Percentiles rank a stretch among this genome's conserved stretches.
Conservation (phyloP, 2,329 filamentous ascomycete genomes). For the Fusarium sp. region DNA sequence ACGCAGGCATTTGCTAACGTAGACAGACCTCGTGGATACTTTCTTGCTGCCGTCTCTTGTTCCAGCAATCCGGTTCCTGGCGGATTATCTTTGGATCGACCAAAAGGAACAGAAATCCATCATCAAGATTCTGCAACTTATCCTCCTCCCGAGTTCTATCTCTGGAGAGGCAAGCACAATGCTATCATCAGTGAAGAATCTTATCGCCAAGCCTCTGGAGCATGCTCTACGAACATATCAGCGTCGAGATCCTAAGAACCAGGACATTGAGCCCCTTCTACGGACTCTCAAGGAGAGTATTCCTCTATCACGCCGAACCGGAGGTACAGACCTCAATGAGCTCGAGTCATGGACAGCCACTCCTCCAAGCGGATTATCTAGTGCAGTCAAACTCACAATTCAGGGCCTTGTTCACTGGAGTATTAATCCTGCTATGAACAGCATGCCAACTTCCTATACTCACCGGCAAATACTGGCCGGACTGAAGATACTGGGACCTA, state of each 20-base stretch:
- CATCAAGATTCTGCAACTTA: conserved; percentile 77
- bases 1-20: conserved; percentile 22
- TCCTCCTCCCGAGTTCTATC: conserved; percentile 77
- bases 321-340: conserved; percentile 73
- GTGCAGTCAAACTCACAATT: conserved; percentile 70
- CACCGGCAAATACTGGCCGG: conserved; percentile 76
- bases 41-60: conserved; percentile 84
- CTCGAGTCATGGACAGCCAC: conserved; percentile 74
- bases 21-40: conserved; percentile 77
- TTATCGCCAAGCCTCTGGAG: conserved; percentile 77
- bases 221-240: conserved; percentile 75
- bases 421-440: conserved; percentile 65
- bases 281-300: conserved; percentile 72
- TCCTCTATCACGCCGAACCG: conserved; percentile 70
- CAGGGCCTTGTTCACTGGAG: conserved; percentile 76
- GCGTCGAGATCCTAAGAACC: conserved; percentile 73
- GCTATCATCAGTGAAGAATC: conserved; percentile 77
- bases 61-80: conserved; percentile 77
- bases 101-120: conserved; percentile 75
- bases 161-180: conserved; percentile 78
- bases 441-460: conserved; percentile 74
- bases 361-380: conserved; percentile 66
- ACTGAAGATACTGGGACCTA: conserved; percentile 71
- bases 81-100: conserved; percentile 76
- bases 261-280: conserved; percentile 77